Evolutionary conservation across 31 red algal genomes (phyloP).

Genomic region (Bonnemaisonia californica): DNA sequence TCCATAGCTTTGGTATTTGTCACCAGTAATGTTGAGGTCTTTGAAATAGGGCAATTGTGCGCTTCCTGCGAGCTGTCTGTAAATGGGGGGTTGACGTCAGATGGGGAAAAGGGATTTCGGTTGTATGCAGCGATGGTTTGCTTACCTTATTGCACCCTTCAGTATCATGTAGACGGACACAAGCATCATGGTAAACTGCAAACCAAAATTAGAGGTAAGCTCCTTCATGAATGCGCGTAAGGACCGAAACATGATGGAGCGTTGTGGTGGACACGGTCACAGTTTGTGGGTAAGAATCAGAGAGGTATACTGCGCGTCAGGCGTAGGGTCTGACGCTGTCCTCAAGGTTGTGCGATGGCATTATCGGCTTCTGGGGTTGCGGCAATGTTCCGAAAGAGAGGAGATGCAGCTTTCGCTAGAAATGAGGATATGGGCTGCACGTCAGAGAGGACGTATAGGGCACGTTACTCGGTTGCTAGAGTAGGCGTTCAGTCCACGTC

Average conservation of each 20-base stretch:
- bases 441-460: too few species aligned
- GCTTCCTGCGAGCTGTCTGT: conserved; percentile 37
- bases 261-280: too few species aligned
- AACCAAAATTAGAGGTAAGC: conserved; percentile 45
- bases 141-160: conserved; percentile 65
- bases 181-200: conserved; percentile 57
- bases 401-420: too few species aligned
- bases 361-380: too few species aligned
- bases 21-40: conserved; percentile 57
- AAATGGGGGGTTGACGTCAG: background rate
- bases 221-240: conserved; percentile 22
- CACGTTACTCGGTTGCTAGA: too few species aligned
- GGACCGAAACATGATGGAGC: conserved; percentile 37
- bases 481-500: too few species aligned
- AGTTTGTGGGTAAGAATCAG: too few species aligned
- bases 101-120: background rate
- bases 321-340: too few species aligned
- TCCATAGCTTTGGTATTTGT: conserved; percentile 60
- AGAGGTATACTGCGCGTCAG: too few species aligned
- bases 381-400: too few species aligned
- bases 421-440: too few species aligned
- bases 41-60: conserved; percentile 71
- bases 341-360: too few species aligned
- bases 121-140: conserved; percentile 4
- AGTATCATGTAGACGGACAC: conserved; percentile 53